Percentiles rank a stretch among this genome's conserved stretches.
Conservation (phyloP, 352 stramenopile species). For the Pythium phragmitis region DNA sequence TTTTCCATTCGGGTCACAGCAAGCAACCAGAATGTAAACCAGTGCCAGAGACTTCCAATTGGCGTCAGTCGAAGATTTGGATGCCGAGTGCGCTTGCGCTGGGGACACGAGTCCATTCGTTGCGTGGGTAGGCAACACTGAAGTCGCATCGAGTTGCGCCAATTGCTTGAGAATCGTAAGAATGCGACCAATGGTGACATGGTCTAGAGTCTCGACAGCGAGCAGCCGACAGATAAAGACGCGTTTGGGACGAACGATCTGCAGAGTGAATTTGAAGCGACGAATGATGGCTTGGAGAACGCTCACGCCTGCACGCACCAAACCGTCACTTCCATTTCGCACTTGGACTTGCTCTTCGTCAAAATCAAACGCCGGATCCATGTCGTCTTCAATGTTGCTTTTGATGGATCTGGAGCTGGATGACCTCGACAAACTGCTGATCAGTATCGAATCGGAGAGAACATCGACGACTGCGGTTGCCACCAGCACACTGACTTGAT, state of each 20-base stretch:
- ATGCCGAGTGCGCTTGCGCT: background rate
- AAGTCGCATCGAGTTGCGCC: conserved; percentile 38
- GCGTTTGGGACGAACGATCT: conserved; percentile 61
- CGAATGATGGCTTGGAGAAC: conserved; percentile 69
- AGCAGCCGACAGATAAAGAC: conserved; percentile 74
- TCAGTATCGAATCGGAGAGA: conserved; percentile 51
- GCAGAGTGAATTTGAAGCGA: conserved; percentile 68
- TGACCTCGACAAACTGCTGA: conserved; percentile 45
- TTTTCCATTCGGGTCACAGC: conserved; percentile 74
- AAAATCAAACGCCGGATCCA: conserved; percentile 40
- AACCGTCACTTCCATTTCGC: conserved; percentile 58
- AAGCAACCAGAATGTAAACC: conserved; percentile 70
- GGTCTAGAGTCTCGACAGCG: conserved; percentile 69
- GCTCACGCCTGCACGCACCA: conserved; percentile 67
- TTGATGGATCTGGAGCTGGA: conserved; percentile 12
- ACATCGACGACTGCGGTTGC: conserved; percentile 54
- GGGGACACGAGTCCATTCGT: background rate
- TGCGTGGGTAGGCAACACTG: conserved; percentile 4
- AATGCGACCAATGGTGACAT: conserved; percentile 65
- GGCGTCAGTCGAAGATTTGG: conserved; percentile 39
- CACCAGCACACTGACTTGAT: conserved; percentile 49
- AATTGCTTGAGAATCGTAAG: conserved; percentile 70
- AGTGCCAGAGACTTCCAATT: conserved; percentile 76
- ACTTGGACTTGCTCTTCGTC: conserved; percentile 65
- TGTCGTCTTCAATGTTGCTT: conserved; percentile 24